phyloP scores from a whole-genome alignment of 768 basidiomycete species.

The Favolaschia claudopus region DNA sequence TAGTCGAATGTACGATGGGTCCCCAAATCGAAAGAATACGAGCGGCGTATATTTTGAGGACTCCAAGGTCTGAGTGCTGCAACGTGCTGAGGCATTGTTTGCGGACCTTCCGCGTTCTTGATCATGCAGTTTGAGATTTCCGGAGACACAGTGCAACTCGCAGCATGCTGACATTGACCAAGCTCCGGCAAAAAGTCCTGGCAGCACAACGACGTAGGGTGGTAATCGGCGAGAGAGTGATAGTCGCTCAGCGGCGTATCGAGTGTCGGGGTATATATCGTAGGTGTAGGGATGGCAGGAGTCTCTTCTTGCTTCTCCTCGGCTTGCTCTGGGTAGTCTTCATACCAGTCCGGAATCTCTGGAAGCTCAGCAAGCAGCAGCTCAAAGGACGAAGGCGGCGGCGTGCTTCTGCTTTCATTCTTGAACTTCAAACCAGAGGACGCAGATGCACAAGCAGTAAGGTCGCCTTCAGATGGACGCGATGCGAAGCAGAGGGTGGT shows the following conservation, averaged over 20 bases:
- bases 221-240: conserved; percentile 15
- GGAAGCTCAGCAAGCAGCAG: conserved; percentile 15
- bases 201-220: conserved; percentile 3
- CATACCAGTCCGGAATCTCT: conserved; percentile 26
- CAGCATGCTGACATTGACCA: not conserved
- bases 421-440: conserved; percentile 10
- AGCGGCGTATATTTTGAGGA: conserved; percentile 4
- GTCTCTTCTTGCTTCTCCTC: not conserved
- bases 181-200: conserved; percentile 1
- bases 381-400: not conserved
- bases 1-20: conserved; percentile 1
- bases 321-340: not conserved
- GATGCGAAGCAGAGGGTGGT: conserved; percentile 17
- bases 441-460: conserved; percentile 22
- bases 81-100: not conserved
- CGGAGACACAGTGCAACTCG: not conserved
- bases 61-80: not conserved
- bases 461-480: conserved; percentile 19
- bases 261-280: not conserved
- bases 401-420: not conserved
- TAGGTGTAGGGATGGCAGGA: not conserved
- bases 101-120: not conserved
- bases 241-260: conserved; percentile 27
- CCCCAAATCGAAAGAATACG: conserved; percentile 16
- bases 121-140: conserved; percentile 6